Conservation (phyloP, 108 stramenopile species). For the Aurantiochytrium sp. region DNA sequence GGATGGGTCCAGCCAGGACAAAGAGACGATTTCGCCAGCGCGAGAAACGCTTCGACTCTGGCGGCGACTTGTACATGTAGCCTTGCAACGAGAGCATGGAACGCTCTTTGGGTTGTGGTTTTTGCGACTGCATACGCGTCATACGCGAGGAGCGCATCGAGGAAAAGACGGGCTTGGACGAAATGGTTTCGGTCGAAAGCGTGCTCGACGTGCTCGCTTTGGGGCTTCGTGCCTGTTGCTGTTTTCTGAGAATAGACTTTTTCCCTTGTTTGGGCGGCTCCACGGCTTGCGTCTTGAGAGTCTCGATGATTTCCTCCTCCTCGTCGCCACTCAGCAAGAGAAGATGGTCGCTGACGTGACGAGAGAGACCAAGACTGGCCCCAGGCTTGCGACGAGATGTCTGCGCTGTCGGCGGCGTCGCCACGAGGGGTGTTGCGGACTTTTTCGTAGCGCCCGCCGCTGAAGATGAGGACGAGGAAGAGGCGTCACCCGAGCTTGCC, state of each 20-base stretch:
- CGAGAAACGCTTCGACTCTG: not conserved
- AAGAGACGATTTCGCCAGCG: not conserved
- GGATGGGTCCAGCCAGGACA: not conserved
- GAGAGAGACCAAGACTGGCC: not conserved
- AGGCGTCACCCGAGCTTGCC: not conserved
- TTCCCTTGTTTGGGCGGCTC: not conserved
- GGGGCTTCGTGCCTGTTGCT: not conserved
- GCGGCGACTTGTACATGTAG: not conserved
- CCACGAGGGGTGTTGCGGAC: not conserved
- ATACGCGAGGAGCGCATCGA: not conserved
- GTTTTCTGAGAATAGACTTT: not conserved
- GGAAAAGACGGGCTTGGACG: not conserved
- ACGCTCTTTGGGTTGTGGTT: not conserved
- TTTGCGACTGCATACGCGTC: not conserved
- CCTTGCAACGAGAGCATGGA: not conserved
- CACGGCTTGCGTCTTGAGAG: not conserved
- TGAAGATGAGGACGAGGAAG: not conserved
- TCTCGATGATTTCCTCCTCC: not conserved
- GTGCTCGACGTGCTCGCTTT: not conserved
- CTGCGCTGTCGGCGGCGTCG: not conserved
- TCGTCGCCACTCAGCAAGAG: not conserved
- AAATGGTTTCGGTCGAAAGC: not conserved
- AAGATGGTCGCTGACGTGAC: not conserved
- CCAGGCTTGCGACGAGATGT: not conserved
- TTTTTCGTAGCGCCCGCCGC: not conserved